Evolutionary conservation across 306 rosid species (phyloP).

Genomic region (Cucurbita pepo): DNA sequence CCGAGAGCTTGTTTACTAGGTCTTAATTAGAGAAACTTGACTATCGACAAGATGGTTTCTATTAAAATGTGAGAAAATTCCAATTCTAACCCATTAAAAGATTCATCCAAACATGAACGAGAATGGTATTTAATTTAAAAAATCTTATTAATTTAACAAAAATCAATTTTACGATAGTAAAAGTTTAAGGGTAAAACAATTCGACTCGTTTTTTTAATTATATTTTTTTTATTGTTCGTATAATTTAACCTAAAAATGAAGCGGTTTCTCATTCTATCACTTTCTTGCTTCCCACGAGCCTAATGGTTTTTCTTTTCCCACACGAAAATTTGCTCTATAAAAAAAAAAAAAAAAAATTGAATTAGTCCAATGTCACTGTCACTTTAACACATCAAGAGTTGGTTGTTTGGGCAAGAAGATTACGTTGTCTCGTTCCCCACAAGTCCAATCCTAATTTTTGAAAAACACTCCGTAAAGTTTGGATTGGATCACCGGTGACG

Average conservation of each 20-base stretch:
- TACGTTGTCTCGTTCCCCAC: background rate
- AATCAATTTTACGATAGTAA: background rate
- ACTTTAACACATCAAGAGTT: background rate
- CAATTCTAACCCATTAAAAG: background rate
- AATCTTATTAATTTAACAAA: background rate
- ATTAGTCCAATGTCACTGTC: background rate
- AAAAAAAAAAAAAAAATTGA: background rate
- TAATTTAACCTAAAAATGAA: background rate
- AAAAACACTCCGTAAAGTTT: background rate
- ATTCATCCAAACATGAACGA: background rate
- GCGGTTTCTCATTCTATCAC: background rate
- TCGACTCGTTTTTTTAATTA: too few relatives aligned
- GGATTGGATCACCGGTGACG: background rate
- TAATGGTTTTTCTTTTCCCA: slow-evolving; percentile 3
- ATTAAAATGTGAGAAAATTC: background rate
- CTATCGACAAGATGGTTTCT: background rate
- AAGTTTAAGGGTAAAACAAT: too few relatives aligned
- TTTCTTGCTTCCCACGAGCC: slow-evolving; percentile 18
- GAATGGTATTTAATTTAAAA: background rate
- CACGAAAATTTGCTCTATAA: background rate
- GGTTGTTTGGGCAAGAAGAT: background rate
- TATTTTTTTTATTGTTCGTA: too few relatives aligned
- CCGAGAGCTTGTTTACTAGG: background rate
- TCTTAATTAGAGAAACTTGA: background rate
- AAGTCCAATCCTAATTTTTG: background rate